Evolutionary conservation across 2,329 filamentous ascomycete genomes (phyloP).

Genomic region (Cladosporium sp.): DNA sequence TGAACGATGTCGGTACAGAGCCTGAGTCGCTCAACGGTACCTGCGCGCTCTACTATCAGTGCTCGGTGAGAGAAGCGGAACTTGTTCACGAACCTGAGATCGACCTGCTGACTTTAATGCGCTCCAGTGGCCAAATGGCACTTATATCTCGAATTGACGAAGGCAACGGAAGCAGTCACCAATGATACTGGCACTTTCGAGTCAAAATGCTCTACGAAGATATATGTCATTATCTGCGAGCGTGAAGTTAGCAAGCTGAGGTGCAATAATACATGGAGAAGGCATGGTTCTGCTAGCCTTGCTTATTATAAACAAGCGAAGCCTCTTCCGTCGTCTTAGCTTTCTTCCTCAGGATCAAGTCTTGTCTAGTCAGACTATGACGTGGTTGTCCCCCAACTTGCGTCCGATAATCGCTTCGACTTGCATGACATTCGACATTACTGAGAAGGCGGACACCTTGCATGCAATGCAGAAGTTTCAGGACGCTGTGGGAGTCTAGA

Average conservation of each 20-base stretch:
- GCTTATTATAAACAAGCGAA: background rate
- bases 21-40: constrained; percentile 15
- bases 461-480: background rate
- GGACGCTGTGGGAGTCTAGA: background rate
- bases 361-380: background rate
- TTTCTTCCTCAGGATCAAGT: background rate
- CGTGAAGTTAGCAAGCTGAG: background rate
- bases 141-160: constrained; percentile 7
- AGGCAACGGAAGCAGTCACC: background rate
- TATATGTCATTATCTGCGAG: background rate
- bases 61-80: background rate
- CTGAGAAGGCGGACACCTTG: background rate
- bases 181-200: background rate
- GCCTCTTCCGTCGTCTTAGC: background rate
- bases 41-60: constrained; percentile 23
- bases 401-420: background rate
- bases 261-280: background rate
- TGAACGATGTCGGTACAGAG: constrained; percentile 26
- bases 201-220: background rate
- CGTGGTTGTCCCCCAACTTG: background rate
- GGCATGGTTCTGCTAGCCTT: background rate
- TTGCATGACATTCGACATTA: background rate
- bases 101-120: background rate
- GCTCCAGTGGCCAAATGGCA: constrained; percentile 7
- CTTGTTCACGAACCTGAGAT: background rate